Conservation (phyloP, 805 yeast species). For the Metschnikowia matae region DNA sequence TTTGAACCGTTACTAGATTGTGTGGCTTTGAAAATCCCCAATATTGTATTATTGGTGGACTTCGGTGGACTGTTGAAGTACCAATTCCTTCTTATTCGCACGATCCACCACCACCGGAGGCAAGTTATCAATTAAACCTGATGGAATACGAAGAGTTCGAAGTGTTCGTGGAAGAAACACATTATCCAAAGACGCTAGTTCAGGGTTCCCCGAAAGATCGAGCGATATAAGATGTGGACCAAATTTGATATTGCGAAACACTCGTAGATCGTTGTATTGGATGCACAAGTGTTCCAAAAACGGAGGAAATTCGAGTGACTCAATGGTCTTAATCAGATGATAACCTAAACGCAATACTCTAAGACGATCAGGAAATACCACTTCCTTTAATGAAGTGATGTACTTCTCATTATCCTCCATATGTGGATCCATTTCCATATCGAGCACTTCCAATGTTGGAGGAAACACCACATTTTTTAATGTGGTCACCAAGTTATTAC, state of each 20-base stretch:
- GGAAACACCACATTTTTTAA: slow-evolving; percentile 43
- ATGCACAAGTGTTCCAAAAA: slow-evolving; percentile 29
- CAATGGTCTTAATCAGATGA: slow-evolving; percentile 37
- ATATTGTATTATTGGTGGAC: too few relatives aligned
- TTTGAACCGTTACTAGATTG: too few relatives aligned
- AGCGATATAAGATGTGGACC: slow-evolving; percentile 31
- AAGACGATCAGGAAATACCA: slow-evolving; percentile 33
- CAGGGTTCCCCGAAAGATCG: slow-evolving; percentile 42
- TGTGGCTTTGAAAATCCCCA: too few relatives aligned
- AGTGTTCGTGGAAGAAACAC: slow-evolving; percentile 36
- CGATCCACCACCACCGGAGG: slow-evolving; percentile 38
- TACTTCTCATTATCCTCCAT: slow-evolving; percentile 39
- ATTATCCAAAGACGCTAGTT: slow-evolving; percentile 35
- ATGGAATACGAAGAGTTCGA: slow-evolving; percentile 33
- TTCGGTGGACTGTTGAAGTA: slow-evolving; percentile 26
- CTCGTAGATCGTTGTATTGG: slow-evolving; percentile 37
- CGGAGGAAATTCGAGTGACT: slow-evolving; percentile 37
- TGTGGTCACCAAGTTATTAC: slow-evolving; percentile 42
- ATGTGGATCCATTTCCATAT: slow-evolving; percentile 41
- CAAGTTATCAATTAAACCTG: slow-evolving; percentile 30
- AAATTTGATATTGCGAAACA: slow-evolving; percentile 34
- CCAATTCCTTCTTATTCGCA: slow-evolving; percentile 34
- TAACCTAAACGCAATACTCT: slow-evolving; percentile 35
- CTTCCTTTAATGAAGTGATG: slow-evolving; percentile 40
- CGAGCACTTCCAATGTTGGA: slow-evolving; percentile 33